Evolutionary conservation across 257 asterid species (phyloP).

Genomic region (Solanum boliviense): DNA sequence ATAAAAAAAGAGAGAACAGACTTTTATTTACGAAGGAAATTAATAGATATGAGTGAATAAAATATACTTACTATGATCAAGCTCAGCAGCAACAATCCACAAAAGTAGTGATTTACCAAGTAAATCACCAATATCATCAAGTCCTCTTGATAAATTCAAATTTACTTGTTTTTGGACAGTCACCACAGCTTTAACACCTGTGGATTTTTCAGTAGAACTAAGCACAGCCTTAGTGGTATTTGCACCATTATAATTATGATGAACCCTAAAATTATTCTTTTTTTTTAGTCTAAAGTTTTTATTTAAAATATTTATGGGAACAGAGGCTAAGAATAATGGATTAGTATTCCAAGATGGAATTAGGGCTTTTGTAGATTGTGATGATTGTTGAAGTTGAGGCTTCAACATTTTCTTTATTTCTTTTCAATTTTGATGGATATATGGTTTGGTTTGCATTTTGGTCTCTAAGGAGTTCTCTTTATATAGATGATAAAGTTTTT

Average conservation of each 20-base stretch:
- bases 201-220: slow-evolving; percentile 4
- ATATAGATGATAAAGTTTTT: background rate
- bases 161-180: slow-evolving; percentile 27
- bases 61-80: slow-evolving; percentile 16
- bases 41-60: background rate
- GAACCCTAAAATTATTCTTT: background rate
- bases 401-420: background rate
- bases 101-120: slow-evolving; percentile 11
- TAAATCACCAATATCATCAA: slow-evolving; percentile 11
- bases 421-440: background rate
- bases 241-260: background rate
- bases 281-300: background rate
- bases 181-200: slow-evolving; percentile 24
- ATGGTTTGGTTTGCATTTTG: background rate
- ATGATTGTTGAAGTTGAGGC: background rate
- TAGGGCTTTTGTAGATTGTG: background rate
- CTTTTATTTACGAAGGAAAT: background rate
- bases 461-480: background rate
- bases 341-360: background rate
- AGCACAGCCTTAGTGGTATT: slow-evolving; percentile 17
- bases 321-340: background rate
- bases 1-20: background rate
- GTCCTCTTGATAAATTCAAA: background rate
- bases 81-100: background rate
- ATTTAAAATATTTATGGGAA: background rate